phyloP scores from a whole-genome alignment of 129 eudicot species.

The Ambrosia trifida region DNA sequence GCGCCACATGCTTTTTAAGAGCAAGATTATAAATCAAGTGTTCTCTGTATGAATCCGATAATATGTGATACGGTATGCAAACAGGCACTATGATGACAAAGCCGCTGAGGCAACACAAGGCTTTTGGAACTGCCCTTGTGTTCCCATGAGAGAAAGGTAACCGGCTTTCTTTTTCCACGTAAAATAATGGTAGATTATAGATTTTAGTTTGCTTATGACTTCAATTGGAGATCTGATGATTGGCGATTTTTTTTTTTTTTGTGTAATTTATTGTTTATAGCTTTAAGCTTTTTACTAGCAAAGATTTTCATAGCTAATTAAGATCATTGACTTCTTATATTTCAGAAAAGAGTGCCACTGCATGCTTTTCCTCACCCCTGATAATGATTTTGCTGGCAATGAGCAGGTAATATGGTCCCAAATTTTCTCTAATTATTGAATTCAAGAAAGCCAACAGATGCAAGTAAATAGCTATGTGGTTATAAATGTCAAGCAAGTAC shows the following conservation, averaged over 20 bases:
- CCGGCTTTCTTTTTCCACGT: background rate
- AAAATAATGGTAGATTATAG: background rate
- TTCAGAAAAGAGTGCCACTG: slow-evolving; percentile 90
- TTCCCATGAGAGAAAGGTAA: slow-evolving; percentile 99
- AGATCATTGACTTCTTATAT: slow-evolving; percentile 5
- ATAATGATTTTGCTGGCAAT: slow-evolving; percentile 86
- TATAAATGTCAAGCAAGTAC: background rate
- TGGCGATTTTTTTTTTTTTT: background rate
- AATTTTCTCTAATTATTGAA: background rate
- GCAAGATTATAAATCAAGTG: background rate
- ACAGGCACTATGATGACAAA: slow-evolving; percentile 93
- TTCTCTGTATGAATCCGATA: slow-evolving; percentile 5
- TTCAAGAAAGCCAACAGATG: background rate
- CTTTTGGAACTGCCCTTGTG: slow-evolving; percentile 99
- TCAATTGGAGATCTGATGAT: background rate
- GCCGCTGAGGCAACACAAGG: slow-evolving; percentile 85
- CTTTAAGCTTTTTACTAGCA: background rate
- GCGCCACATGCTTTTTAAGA: too few species aligned
- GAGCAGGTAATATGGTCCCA: slow-evolving; percentile 59
- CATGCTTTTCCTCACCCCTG: slow-evolving; percentile 91
- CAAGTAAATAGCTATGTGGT: background rate
- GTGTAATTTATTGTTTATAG: too few species aligned
- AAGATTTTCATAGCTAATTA: background rate
- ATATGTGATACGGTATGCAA: slow-evolving; percentile 21
- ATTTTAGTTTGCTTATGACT: background rate